Percentiles rank a stretch among this genome's conserved stretches.
phyloP scores from a whole-genome alignment of 768 basidiomycete species.

The Steccherinum ochraceum region DNA sequence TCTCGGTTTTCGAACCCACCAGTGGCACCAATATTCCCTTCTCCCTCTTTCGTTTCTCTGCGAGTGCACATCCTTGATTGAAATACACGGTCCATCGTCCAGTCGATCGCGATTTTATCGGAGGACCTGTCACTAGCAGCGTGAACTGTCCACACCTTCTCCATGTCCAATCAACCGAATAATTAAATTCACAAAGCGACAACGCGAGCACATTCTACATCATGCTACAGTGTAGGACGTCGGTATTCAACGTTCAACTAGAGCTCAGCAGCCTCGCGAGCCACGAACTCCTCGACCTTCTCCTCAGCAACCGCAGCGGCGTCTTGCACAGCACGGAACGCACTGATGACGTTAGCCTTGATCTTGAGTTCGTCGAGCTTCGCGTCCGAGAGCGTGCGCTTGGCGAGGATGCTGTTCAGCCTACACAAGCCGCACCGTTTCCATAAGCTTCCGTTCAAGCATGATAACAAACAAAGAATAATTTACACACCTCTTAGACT shows the following conservation, averaged over 20 bases:
- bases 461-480: conserved; percentile 13
- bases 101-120: too few relatives aligned
- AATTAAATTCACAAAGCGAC: too few relatives aligned
- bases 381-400: conserved; percentile 63
- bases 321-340: conserved; percentile 40
- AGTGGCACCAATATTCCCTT: too few relatives aligned
- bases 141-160: too few relatives aligned
- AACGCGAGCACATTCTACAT: too few relatives aligned
- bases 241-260: not conserved
- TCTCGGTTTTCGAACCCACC: too few relatives aligned
- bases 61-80: too few relatives aligned
- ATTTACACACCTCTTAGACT: conserved; percentile 67
- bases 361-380: conserved; percentile 94
- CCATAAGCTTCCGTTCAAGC: conserved; percentile 9
- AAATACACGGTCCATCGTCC: too few relatives aligned
- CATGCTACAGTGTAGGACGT: not conserved
- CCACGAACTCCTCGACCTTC: too few relatives aligned
- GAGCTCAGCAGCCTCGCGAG: conserved; percentile 10
- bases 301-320: conserved; percentile 30
- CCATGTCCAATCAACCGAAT: too few relatives aligned
- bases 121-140: too few relatives aligned
- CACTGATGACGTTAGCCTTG: conserved; percentile 79
- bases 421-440: conserved; percentile 31
- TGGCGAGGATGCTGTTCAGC: conserved; percentile 68
- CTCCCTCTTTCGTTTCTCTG: too few relatives aligned